A percentile compares a stretch with the other conserved stretches of the same genome.
Evolutionary conservation across 176 grass and related monocot genomes (phyloP).

Genomic region (Cenchrus fungigraminus): DNA sequence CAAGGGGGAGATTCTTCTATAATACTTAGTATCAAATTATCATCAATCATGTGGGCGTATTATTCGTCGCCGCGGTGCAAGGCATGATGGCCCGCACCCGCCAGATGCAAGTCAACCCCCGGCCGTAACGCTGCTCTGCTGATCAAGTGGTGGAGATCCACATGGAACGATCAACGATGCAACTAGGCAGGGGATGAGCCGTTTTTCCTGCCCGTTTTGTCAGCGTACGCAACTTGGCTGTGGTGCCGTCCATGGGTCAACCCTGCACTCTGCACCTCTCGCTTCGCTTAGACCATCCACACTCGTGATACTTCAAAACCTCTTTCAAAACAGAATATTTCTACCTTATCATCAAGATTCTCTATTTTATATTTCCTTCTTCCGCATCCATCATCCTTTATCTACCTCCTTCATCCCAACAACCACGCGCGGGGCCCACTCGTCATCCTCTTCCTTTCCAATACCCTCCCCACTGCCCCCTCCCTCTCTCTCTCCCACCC

Average conservation of each 20-base stretch:
- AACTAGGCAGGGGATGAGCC: neutral
- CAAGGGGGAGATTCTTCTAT: neutral
- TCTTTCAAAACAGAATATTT: no score
- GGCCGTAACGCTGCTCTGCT: neutral
- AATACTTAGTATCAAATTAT: no score
- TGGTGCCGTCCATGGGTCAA: conserved; percentile 27
- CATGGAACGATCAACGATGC: conserved; percentile 20
- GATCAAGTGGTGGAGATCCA: neutral
- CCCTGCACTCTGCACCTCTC: neutral
- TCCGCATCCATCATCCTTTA: no score
- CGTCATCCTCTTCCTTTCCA: no score
- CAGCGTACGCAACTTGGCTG: neutral
- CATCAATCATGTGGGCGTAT: conserved; percentile 18
- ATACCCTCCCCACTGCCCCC: no score
- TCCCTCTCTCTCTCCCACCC: no score
- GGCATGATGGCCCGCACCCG: neutral
- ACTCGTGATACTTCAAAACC: no score
- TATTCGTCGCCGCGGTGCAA: conserved; percentile 23
- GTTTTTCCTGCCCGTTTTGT: neutral
- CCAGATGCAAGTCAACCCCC: conserved; percentile 30
- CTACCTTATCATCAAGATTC: no score
- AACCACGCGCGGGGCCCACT: no score
- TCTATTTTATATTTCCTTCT: no score
- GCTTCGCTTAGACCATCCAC: neutral
- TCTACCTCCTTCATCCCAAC: no score